Evolutionary conservation across 371 early-diverging fungal species (phyloP), one percentile per base, ranked within the genome.

Genomic region (Apophysomyces variabilis): DNA sequence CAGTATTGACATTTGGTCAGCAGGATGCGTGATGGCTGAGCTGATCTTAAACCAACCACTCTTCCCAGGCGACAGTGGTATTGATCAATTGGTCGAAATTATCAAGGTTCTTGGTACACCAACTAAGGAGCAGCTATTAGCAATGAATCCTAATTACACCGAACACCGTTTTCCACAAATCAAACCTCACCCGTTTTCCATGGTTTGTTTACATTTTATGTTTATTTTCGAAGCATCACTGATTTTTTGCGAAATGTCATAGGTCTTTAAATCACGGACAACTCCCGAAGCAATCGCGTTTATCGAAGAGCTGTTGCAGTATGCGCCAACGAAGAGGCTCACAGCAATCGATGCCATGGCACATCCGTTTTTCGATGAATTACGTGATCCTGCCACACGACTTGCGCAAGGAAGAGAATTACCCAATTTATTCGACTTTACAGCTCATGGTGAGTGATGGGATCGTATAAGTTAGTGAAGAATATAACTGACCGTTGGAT

Each of bases 11-110:
- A 92, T 99, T 32, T 99, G 99, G 99, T 98, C 99, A 21, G 87
- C 96, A 5, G 99, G 97, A 35, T 99, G 99, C 74, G 99, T 99
- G n/a, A 96, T 99, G 93, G 97, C 97, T 7, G 99, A 99, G 83
- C 83, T 99, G 64, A 93, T 98, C 87, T 86, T 96, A 35, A 92
- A 95, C 54, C 95, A 93, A 74, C 99, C 99, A 12, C 77, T 99
- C 50, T 99, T 99, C 88, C 96, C 98, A 7, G 99, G 99, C 21
- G 99, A 99, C 78, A 95, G 96, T 63, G 98, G 98, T 58, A 97
- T 99, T 64, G 99, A 99, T 76, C 99, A 99, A 81, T 81, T 99
- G 44, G 99, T 99, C 12, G 99, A 99, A 79, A 99, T 99, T 72
- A 99, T 99, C 86, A 97, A 97, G 80, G 94, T 98, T 1, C 87